These are phyloP conservation scores for Platanus orientalis DNA, from an alignment of 164 flowering plant genomes.

Conservation along the genomic window DNA sequence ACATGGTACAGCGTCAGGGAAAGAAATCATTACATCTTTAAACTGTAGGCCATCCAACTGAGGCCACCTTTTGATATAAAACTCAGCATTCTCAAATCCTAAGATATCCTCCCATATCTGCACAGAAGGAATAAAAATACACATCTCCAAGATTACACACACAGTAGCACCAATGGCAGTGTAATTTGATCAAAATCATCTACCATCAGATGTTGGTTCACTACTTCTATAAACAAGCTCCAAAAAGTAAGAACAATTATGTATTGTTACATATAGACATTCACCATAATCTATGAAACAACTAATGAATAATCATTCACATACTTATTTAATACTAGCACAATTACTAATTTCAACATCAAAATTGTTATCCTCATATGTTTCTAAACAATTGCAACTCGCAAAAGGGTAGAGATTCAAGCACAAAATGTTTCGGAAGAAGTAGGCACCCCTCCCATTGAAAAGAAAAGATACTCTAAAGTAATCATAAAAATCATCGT, in stretches of 20 bases:
- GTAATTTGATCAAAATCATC: neutral
- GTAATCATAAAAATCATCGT: too few relatives aligned
- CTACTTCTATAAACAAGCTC: neutral
- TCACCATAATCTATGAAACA: neutral
- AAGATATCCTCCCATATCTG: slow-evolving; percentile 98
- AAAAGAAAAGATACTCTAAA: too few relatives aligned
- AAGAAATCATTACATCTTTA: slow-evolving; percentile 70
- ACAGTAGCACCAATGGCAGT: neutral
- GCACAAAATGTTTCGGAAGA: too few relatives aligned
- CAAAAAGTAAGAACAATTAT: too few relatives aligned
- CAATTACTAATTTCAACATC: too few relatives aligned
- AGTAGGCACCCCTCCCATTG: too few relatives aligned
- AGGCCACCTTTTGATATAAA: slow-evolving; percentile 93
- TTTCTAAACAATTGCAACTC: too few relatives aligned
- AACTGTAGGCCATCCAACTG: slow-evolving; percentile 69
- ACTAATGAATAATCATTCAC: too few relatives aligned
- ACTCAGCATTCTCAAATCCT: slow-evolving; percentile 96
- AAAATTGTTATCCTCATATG: too few relatives aligned
- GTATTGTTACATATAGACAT: neutral
- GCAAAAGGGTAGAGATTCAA: too few relatives aligned
- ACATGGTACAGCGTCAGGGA: slow-evolving; percentile 94
- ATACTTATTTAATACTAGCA: neutral
- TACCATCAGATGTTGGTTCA: neutral
- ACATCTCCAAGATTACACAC: neutral
- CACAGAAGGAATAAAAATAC: slow-evolving; percentile 4